Conservation (phyloP, 31 red algal species). For the Asparagopsis taxiformis region DNA sequence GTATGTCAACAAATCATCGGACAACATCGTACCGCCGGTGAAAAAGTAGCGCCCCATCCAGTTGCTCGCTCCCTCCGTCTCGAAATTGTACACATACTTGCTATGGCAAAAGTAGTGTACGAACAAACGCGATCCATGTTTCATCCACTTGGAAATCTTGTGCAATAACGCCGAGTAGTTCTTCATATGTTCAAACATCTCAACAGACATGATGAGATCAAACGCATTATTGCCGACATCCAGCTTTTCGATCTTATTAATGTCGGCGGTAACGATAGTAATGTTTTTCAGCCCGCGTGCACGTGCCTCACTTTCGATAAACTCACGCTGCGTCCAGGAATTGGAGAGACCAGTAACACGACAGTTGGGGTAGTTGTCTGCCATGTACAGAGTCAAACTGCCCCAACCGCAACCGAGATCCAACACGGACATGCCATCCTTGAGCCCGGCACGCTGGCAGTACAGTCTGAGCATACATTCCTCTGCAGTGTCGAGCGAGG, state of each 20-base stretch:
- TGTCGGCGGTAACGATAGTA: slow-evolving; percentile 71
- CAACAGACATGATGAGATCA: slow-evolving; percentile 85
- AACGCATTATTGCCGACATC: slow-evolving; percentile 41
- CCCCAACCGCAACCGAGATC: slow-evolving; percentile 99
- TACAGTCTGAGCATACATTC: slow-evolving; percentile 82
- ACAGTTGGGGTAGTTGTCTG: slow-evolving; percentile 85
- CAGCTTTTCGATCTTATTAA: slow-evolving; percentile 14
- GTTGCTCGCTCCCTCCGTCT: slow-evolving; percentile 84
- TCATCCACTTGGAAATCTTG: slow-evolving; percentile 79
- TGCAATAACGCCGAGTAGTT: slow-evolving; percentile 82
- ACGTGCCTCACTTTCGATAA: slow-evolving; percentile 65
- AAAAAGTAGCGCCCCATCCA: slow-evolving; percentile 99
- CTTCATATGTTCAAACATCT: slow-evolving; percentile 99
- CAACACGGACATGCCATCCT: slow-evolving; percentile 89
- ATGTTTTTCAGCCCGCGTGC: slow-evolving; percentile 68
- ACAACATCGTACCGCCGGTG: slow-evolving; percentile 90
- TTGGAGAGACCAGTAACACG: slow-evolving; percentile 78
- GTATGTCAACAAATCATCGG: slow-evolving; percentile 74
- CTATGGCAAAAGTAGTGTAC: slow-evolving; percentile 94
- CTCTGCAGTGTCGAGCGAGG: slow-evolving; percentile 71
- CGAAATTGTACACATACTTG: slow-evolving; percentile 89
- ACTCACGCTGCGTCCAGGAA: slow-evolving; percentile 84
- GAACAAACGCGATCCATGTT: slow-evolving; percentile 70
- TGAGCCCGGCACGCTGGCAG: slow-evolving; percentile 85
- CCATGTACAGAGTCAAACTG: slow-evolving; percentile 83